Evolutionary conservation across 140 eudicot genomes (phyloP).

Genomic region (Bidens hawaiensis): DNA sequence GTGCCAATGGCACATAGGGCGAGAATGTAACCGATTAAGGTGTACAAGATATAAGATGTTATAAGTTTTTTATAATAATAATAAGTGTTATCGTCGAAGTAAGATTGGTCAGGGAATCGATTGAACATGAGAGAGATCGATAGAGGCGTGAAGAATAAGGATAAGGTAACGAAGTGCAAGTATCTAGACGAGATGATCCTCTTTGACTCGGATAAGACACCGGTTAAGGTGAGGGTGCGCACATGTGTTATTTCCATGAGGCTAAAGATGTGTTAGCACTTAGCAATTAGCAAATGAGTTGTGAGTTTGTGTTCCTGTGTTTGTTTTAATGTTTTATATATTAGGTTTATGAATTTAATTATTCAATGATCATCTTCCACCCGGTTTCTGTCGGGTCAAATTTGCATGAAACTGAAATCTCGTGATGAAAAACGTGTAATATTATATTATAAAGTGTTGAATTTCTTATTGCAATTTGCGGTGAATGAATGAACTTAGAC

Average conservation of each 20-base stretch:
- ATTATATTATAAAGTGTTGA: too few species aligned
- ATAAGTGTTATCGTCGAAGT: slow-evolving; percentile 21
- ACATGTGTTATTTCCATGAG: slow-evolving; percentile 16
- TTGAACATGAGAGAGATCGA: slow-evolving; percentile 35
- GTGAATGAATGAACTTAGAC: too few species aligned
- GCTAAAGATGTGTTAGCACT: neutral
- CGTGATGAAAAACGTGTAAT: too few species aligned
- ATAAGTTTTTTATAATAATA: slow-evolving; percentile 12
- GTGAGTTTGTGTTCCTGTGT: neutral
- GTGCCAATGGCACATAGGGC: slow-evolving; percentile 42
- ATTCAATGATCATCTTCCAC: too few species aligned
- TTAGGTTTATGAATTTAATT: too few species aligned
- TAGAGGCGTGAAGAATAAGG: slow-evolving; percentile 65
- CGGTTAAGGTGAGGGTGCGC: slow-evolving; percentile 30
- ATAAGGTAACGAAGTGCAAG: slow-evolving; percentile 58
- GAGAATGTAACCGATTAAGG: slow-evolving; percentile 20
- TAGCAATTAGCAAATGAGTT: too few species aligned
- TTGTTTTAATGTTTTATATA: too few species aligned
- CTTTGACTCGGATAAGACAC: slow-evolving; percentile 50
- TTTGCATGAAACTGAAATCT: neutral
- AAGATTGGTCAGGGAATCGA: slow-evolving; percentile 6
- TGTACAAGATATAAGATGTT: slow-evolving; percentile 18
- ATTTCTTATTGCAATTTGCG: too few species aligned
- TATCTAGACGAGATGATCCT: slow-evolving; percentile 42
- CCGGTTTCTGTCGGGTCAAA: neutral